phyloP scores from a whole-genome alignment of 2,329 filamentous ascomycete genomes.

The Balansia obtecta region DNA sequence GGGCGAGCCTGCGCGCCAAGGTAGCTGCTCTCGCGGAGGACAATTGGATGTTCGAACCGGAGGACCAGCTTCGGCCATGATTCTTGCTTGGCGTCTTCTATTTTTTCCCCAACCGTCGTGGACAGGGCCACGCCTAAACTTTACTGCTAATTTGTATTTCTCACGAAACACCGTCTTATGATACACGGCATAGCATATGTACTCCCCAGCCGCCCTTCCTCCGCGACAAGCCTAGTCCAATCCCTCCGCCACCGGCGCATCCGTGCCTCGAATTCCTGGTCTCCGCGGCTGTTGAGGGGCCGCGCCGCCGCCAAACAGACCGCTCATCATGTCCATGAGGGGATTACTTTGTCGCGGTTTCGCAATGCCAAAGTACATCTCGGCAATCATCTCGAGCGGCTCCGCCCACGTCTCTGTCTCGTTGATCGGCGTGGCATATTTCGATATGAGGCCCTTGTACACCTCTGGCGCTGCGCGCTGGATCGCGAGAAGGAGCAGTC shows the following conservation, averaged over 20 bases:
- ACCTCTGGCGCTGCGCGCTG: conserved; percentile 68
- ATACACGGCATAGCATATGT: conserved; percentile 1
- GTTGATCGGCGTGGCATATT: conserved; percentile 68
- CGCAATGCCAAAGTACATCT: conserved; percentile 93
- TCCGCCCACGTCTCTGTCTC: conserved; percentile 72
- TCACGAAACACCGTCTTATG: not conserved
- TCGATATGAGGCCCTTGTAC: conserved; percentile 68
- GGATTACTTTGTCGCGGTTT: conserved; percentile 84
- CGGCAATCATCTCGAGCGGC: conserved; percentile 72
- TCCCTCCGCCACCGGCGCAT: conserved; percentile 43
- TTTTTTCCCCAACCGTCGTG: conserved; percentile 11
- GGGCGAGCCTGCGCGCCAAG: conserved; percentile 58
- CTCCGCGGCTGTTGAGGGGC: conserved; percentile 26
- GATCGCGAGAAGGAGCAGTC: conserved; percentile 68
- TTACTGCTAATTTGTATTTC: not conserved
- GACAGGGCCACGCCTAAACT: not conserved
- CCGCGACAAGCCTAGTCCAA: conserved; percentile 33
- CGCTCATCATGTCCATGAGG: conserved; percentile 96
- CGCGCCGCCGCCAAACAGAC: conserved; percentile 66
- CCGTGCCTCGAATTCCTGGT: conserved; percentile 30
- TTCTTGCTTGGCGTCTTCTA: conserved; percentile 1
- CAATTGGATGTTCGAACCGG: conserved; percentile 81
- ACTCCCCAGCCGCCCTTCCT: conserved; percentile 4
- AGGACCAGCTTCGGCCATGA: conserved; percentile 35
- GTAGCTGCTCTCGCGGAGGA: conserved; percentile 67